Evolutionary conservation across 805 yeast species (phyloP), one percentile per base, ranked within the genome.

Genomic region (Yamadazyma insecticola): DNA sequence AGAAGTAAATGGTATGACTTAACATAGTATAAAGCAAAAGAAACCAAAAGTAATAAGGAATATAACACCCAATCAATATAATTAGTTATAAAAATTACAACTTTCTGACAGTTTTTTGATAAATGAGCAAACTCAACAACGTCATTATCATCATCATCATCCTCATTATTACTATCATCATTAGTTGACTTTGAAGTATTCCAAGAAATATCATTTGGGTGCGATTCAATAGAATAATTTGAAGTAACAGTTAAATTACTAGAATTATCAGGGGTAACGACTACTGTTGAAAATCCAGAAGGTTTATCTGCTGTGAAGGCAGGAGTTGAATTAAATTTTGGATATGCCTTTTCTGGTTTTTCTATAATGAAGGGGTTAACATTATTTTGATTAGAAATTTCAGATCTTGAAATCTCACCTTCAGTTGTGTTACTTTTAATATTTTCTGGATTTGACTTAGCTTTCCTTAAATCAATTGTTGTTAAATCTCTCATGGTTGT

Each of bases 11-110:
- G 73, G 12, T 74, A 49, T 4, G 54, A 37, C 10, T 39, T 51
- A 5, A 72, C 55, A 47, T 72, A 80, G 53, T 79, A 81, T 17
- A 80, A 60, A 2, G 84, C 81, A 8, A 80, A 36, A 1, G 88
- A 80, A 3, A 60, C 65, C 6, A 78, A 44, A 35, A 78, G 71
- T 8, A 82, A 36, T 0, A 62, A 24, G 0, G 47, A 34, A 50
- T 74, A 77, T 3, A 77, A 46, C 10, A 68, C 37, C 72, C 78
- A 77, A 51, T 80, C 87, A 35, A 78, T 63, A 45, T 75, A 55
- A 19, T 57, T 57, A 5, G 61, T 53, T 8, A 70, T 50, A 33
- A 62, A 60, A 9, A 63, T 45, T 1, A 67, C 63, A 12, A 61
- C 47, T 4, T 23, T 26, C 22, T 53, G 43, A 11, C 61, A 33